These are phyloP conservation scores for Trametes cingulata DNA, from an alignment of 768 basidiomycete species.

Conservation along the genomic window DNA sequence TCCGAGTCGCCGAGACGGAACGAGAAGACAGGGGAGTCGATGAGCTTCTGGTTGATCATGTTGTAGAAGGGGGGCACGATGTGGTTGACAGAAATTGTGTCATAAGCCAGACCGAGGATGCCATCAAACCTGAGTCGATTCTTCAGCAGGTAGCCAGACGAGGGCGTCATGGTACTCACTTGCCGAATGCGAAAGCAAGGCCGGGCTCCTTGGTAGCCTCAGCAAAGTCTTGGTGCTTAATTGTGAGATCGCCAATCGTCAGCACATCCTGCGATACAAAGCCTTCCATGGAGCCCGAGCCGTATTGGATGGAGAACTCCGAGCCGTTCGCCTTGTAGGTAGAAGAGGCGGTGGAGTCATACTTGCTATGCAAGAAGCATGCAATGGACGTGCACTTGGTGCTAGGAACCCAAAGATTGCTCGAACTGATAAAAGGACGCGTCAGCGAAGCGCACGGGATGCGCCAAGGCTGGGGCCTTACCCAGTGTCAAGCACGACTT, in stretches of 20 bases:
- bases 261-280: slow-evolving; percentile 86
- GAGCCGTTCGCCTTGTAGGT: slow-evolving; percentile 91
- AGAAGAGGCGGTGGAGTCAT: slow-evolving; percentile 75
- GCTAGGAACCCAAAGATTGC: slow-evolving; percentile 95
- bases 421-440: slow-evolving; percentile 52
- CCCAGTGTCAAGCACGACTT: slow-evolving; percentile 95
- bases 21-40: slow-evolving; percentile 88
- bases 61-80: slow-evolving; percentile 93
- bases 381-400: slow-evolving; percentile 80
- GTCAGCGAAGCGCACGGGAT: neutral
- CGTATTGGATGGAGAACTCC: slow-evolving; percentile 89
- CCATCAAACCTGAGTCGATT: slow-evolving; percentile 76
- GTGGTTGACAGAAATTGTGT: slow-evolving; percentile 93
- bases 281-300: slow-evolving; percentile 95
- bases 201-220: slow-evolving; percentile 97
- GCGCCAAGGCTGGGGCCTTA: slow-evolving; percentile 29
- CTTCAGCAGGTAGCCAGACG: too few relatives aligned
- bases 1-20: slow-evolving; percentile 91
- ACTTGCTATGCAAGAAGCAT: slow-evolving; percentile 93
- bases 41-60: slow-evolving; percentile 80
- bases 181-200: slow-evolving; percentile 95
- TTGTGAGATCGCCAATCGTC: slow-evolving; percentile 76
- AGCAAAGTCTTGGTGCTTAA: slow-evolving; percentile 83
- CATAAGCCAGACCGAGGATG: slow-evolving; percentile 90
- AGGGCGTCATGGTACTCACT: slow-evolving; percentile 48